Conservation (phyloP, 192 early-diverging fungal species). For the Coemansia sp. region DNA sequence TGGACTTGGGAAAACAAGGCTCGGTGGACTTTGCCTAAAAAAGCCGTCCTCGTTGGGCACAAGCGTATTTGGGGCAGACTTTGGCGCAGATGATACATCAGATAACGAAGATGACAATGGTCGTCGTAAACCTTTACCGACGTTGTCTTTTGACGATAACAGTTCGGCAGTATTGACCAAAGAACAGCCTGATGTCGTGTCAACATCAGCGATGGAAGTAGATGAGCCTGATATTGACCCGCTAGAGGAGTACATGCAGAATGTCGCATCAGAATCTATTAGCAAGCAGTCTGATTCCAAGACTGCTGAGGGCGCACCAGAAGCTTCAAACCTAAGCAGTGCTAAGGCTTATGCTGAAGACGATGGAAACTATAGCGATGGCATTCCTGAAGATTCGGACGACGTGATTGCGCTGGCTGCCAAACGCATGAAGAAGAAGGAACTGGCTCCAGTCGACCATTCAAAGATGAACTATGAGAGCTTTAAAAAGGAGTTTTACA, state of each 20-base stretch:
- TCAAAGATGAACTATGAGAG: constrained; percentile 76
- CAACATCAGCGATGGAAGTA: constrained; percentile 27
- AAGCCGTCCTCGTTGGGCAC: background rate
- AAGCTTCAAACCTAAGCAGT: constrained; percentile 7
- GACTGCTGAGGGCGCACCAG: constrained; percentile 16
- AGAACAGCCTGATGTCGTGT: background rate
- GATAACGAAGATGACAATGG: background rate
- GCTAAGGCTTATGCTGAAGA: constrained; percentile 49
- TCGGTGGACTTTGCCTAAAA: background rate
- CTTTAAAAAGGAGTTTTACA: constrained; percentile 92
- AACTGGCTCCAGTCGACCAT: constrained; percentile 85
- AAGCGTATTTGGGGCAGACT: background rate
- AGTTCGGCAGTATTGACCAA: background rate
- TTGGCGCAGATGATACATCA: background rate
- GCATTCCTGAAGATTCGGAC: constrained; percentile 54
- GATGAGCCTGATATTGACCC: constrained; percentile 63
- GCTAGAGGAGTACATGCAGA: constrained; percentile 86
- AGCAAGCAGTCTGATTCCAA: constrained; percentile 60
- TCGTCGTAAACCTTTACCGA: background rate
- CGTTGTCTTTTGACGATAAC: constrained; percentile 1
- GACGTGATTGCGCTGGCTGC: constrained; percentile 77
- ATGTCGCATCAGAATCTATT: constrained; percentile 71
- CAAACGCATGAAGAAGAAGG: constrained; percentile 87
- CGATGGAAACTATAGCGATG: constrained; percentile 54
- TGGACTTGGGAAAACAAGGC: background rate